phyloP scores from a whole-genome alignment of 306 rosid genomes.

The Vachellia collinsii region DNA sequence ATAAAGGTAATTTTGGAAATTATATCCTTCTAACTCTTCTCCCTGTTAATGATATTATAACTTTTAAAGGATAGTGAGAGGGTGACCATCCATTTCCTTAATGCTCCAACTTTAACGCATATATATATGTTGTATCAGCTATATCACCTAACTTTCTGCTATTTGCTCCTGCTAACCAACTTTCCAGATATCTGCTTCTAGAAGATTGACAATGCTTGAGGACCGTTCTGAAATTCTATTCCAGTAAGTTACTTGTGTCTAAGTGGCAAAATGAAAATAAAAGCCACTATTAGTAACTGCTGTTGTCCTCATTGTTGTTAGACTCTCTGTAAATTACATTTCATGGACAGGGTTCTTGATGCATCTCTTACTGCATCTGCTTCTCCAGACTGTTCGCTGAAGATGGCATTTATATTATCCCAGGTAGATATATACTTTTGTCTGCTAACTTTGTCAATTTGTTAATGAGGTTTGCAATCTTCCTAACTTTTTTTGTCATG shows the following conservation, averaged over 20 bases:
- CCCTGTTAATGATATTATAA: background rate
- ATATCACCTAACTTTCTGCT: conserved; percentile 32
- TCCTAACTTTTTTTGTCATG: conserved; percentile 9
- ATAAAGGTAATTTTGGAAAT: background rate
- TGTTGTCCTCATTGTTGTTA: conserved; percentile 20
- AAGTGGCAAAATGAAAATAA: conserved; percentile 14
- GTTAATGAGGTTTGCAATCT: conserved; percentile 22
- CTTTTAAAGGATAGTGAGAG: background rate
- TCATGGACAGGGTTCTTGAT: conserved; percentile 73
- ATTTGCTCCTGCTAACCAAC: background rate
- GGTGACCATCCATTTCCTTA: background rate
- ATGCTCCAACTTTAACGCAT: background rate
- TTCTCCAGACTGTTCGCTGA: conserved; percentile 95
- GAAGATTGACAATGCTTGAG: conserved; percentile 84
- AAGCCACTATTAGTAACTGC: background rate
- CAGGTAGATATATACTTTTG: conserved; percentile 55
- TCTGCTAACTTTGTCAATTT: conserved; percentile 7
- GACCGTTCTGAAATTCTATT: conserved; percentile 83
- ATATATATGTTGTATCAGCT: conserved; percentile 17
- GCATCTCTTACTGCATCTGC: conserved; percentile 85
- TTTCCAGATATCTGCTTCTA: conserved; percentile 75
- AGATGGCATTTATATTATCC: conserved; percentile 87
- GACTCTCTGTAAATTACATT: conserved; percentile 33
- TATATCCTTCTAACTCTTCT: background rate
- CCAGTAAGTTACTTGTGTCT: conserved; percentile 61